Percentiles rank a stretch among this genome's conserved stretches.
These are phyloP conservation scores for Lasiosphaeris hirsuta DNA, from an alignment of 495 filamentous ascomycete genomes.

Conservation along the genomic window DNA sequence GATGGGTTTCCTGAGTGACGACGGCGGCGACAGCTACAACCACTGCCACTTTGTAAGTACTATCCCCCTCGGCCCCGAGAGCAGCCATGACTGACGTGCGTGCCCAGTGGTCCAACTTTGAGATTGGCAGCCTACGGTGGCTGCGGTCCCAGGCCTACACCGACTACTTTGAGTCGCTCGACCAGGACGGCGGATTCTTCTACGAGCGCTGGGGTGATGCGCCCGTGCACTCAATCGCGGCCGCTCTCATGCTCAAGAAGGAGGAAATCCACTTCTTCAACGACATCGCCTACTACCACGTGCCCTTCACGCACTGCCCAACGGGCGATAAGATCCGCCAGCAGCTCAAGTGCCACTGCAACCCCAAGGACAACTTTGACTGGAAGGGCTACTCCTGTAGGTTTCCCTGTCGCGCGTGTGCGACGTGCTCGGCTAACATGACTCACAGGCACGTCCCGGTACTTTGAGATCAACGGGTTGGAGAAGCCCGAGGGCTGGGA, in stretches of 20 bases:
- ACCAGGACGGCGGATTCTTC: conserved; percentile 85
- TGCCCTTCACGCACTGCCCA: conserved; percentile 98
- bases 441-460: conserved; percentile 66
- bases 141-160: conserved; percentile 73
- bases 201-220: conserved; percentile 93
- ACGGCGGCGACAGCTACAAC: conserved; percentile 87
- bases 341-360: conserved; percentile 87
- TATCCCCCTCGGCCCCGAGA: not conserved
- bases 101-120: conserved; percentile 84
- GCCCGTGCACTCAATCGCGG: conserved; percentile 92
- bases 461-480: conserved; percentile 75
- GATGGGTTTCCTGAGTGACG: conserved; percentile 87
- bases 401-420: conserved; percentile 27
- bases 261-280: conserved; percentile 98
- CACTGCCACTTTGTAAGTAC: conserved; percentile 88
- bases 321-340: conserved; percentile 75
- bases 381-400: conserved; percentile 97
- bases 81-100: conserved; percentile 17
- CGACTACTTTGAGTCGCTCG: conserved; percentile 77
- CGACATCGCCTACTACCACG: conserved; percentile 97
- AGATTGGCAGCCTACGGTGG: conserved; percentile 82
- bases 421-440: conserved; percentile 14
- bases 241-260: conserved; percentile 78
- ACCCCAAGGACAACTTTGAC: conserved; percentile 95
- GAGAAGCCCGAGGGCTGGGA: conserved; percentile 81